Evolutionary conservation across 352 stramenopile genomes (phyloP).

Genomic region (Saprolegnia diclina): DNA sequence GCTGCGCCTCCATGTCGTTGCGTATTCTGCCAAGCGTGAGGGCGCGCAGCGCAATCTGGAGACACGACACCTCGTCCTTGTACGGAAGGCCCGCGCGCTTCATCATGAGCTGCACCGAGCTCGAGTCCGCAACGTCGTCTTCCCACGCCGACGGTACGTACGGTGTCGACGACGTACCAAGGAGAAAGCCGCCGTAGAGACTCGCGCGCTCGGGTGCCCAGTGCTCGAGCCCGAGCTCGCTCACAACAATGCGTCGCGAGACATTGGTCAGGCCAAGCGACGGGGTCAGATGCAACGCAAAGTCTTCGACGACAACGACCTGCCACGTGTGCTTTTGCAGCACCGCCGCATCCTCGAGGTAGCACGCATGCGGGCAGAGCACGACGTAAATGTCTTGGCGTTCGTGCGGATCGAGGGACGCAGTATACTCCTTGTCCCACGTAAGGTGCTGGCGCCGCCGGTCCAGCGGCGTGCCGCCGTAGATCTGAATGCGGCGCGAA

Average conservation of each 20-base stretch:
- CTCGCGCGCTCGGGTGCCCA: constrained; percentile 11
- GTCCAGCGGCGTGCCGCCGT: constrained; percentile 36
- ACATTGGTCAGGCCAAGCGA: neutral
- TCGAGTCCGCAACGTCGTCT: constrained; percentile 11
- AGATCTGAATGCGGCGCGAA: constrained; percentile 54
- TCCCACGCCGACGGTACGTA: constrained; percentile 14
- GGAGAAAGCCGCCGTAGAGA: constrained; percentile 20
- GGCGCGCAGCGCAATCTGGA: constrained; percentile 23
- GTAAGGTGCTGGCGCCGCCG: constrained; percentile 45
- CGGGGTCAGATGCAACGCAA: constrained; percentile 28
- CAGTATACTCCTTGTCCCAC: constrained; percentile 39
- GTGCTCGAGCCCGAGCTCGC: constrained; percentile 21
- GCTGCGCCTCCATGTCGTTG: constrained; percentile 64
- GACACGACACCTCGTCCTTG: constrained; percentile 25
- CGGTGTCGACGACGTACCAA: neutral
- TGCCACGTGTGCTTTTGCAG: constrained; percentile 48
- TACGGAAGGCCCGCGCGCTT: constrained; percentile 19
- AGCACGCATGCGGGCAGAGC: constrained; percentile 51
- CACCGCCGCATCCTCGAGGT: constrained; percentile 55
- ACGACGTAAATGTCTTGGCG: constrained; percentile 43
- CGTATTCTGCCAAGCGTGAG: constrained; percentile 60
- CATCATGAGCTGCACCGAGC: constrained; percentile 23
- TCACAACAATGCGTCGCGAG: constrained; percentile 17
- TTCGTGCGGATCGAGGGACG: constrained; percentile 9
- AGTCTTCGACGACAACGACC: constrained; percentile 69